These are phyloP conservation scores for Solanum etuberosum DNA, from an alignment of 257 asterid genomes.

Conservation along the genomic window DNA sequence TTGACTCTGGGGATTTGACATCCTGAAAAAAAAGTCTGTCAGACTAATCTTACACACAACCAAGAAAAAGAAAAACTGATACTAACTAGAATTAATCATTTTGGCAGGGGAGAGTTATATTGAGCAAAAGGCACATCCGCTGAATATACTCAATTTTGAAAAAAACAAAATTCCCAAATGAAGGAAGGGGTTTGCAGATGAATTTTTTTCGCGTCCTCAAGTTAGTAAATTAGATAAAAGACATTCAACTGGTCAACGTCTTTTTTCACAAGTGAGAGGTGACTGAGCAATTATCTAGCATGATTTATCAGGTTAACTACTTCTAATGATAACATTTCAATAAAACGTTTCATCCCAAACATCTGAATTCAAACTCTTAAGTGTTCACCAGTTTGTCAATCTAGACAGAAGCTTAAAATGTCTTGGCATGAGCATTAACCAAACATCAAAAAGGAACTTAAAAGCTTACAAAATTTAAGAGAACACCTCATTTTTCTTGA, in stretches of 20 bases:
- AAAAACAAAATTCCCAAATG: not conserved
- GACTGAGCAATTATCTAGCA: not conserved
- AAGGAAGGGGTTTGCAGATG: not conserved
- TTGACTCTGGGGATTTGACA: slow-evolving; percentile 31
- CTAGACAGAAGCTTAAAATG: not conserved
- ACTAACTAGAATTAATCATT: not conserved
- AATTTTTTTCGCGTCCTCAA: not conserved
- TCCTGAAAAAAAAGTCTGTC: slow-evolving; percentile 20
- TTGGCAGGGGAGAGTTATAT: not conserved
- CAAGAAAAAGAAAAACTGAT: not conserved
- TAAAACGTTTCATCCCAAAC: not conserved
- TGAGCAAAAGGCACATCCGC: not conserved
- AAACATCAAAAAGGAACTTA: not conserved
- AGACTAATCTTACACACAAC: not conserved
- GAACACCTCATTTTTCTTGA: not conserved
- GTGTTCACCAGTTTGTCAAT: not conserved
- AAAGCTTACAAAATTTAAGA: not conserved
- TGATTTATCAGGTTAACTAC: not conserved
- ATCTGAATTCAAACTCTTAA: not conserved
- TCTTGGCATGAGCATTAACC: not conserved
- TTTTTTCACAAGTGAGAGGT: not conserved
- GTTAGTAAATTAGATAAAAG: not conserved
- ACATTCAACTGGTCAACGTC: not conserved
- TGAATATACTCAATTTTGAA: not conserved
- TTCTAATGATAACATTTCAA: not conserved